Percentiles rank a stretch among this genome's conserved stretches.
Evolutionary conservation across 2,329 filamentous ascomycete species (phyloP).

Genomic region (Zasmidium citrigriseum): DNA sequence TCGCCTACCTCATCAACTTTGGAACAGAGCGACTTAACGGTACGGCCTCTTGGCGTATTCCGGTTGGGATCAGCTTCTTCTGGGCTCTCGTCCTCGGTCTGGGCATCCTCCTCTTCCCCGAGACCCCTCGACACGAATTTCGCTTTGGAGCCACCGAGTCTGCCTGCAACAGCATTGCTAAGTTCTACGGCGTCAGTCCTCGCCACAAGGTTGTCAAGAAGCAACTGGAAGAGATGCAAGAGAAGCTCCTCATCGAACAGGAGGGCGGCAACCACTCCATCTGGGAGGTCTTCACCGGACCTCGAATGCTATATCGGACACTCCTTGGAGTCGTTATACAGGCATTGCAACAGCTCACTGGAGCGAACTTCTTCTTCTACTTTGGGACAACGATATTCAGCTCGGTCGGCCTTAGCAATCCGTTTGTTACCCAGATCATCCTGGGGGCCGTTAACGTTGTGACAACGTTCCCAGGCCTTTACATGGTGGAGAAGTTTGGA

Average conservation of each 20-base stretch:
- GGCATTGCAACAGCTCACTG: slow-evolving; percentile 64
- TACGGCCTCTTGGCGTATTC: slow-evolving; percentile 46
- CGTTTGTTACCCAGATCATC: slow-evolving; percentile 44
- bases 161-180: slow-evolving; percentile 43
- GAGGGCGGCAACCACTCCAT: slow-evolving; percentile 48
- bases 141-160: slow-evolving; percentile 42
- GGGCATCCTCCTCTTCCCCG: slow-evolving; percentile 48
- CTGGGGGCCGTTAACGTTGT: slow-evolving; percentile 47
- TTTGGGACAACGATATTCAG: slow-evolving; percentile 52
- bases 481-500: slow-evolving; percentile 49
- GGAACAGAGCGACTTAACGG: slow-evolving; percentile 53
- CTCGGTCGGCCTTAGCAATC: slow-evolving; percentile 19
- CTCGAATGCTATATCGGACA: slow-evolving; percentile 50
- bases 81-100: slow-evolving; percentile 47
- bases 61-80: slow-evolving; percentile 47
- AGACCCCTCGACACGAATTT: slow-evolving; percentile 50
- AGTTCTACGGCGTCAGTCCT: slow-evolving; percentile 47
- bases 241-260: slow-evolving; percentile 44
- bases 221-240: slow-evolving; percentile 46
- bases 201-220: slow-evolving; percentile 45
- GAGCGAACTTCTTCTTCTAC: slow-evolving; percentile 63
- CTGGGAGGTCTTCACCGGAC: slow-evolving; percentile 52
- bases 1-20: slow-evolving; percentile 56
- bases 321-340: slow-evolving; percentile 48
- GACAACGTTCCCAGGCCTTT: slow-evolving; percentile 47